These are phyloP conservation scores for Exophiala oligosperma DNA, from an alignment of 2,329 filamentous ascomycete genomes.

Conservation along the genomic window DNA sequence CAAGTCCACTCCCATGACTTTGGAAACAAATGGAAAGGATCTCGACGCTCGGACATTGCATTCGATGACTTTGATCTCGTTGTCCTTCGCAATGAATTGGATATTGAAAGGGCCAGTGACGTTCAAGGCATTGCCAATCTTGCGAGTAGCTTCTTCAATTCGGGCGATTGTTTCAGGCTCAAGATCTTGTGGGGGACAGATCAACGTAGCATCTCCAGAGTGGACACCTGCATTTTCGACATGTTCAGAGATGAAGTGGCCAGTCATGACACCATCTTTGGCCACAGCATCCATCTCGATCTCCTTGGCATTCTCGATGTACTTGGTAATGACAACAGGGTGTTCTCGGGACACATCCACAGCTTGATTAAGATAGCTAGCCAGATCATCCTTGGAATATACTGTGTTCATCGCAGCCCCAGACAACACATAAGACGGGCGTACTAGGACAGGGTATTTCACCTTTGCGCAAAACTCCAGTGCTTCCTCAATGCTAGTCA, in stretches of 20 bases:
- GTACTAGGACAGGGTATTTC: constrained; percentile 88
- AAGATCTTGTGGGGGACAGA: constrained; percentile 90
- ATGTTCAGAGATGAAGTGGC: constrained; percentile 97
- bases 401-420: constrained; percentile 99
- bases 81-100: constrained; percentile 99
- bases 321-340: constrained; percentile 98
- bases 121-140: constrained; percentile 92
- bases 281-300: constrained; percentile 99
- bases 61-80: constrained; percentile 99
- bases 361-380: constrained; percentile 84
- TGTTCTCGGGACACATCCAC: constrained; percentile 92
- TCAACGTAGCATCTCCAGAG: constrained; percentile 94
- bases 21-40: constrained; percentile 97
- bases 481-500: constrained; percentile 92
- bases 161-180: constrained; percentile 83
- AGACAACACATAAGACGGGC: constrained; percentile 94
- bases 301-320: constrained; percentile 98
- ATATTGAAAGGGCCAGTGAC: constrained; percentile 98
- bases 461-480: constrained; percentile 84
- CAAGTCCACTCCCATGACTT: constrained; percentile 95
- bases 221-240: constrained; percentile 98
- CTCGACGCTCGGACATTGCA: constrained; percentile 96
- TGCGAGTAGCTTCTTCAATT: constrained; percentile 91
- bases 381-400: constrained; percentile 90
- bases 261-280: constrained; percentile 81